Percentiles rank a stretch among this genome's conserved stretches.
These are phyloP conservation scores for Colletotrichum musicola DNA, from an alignment of 2,329 filamentous ascomycete genomes.

Conservation along the genomic window DNA sequence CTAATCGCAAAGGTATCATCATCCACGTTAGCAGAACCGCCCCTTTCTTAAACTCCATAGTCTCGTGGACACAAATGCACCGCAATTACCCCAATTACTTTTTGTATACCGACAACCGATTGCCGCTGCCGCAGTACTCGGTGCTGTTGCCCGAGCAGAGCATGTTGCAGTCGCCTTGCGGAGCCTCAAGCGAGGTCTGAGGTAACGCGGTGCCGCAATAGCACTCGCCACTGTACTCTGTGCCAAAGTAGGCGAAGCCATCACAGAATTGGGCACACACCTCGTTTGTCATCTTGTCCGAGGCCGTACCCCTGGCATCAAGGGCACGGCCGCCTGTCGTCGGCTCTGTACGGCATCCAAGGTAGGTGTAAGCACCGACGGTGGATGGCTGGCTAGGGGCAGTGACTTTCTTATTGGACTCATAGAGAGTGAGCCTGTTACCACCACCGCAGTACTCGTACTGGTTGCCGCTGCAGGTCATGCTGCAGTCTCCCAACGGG, in stretches of 20 bases:
- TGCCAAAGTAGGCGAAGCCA: constrained; percentile 50
- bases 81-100: constrained; percentile 36
- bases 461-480: constrained; percentile 49
- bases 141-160: constrained; percentile 52
- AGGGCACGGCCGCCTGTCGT: constrained; percentile 50
- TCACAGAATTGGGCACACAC: constrained; percentile 49
- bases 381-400: constrained; percentile 48
- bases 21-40: neutral
- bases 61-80: neutral
- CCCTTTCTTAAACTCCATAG: neutral
- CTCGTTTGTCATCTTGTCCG: constrained; percentile 49
- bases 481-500: constrained; percentile 49
- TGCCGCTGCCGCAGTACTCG: constrained; percentile 56
- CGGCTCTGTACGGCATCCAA: constrained; percentile 54
- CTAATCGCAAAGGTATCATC: neutral
- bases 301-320: constrained; percentile 40
- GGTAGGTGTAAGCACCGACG: constrained; percentile 48
- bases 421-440: constrained; percentile 51
- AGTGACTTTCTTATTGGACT: constrained; percentile 44
- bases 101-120: constrained; percentile 52
- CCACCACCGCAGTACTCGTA: constrained; percentile 51
- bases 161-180: constrained; percentile 54
- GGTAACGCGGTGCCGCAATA: constrained; percentile 51
- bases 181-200: constrained; percentile 45
- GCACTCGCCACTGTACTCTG: constrained; percentile 54